Percentiles rank a stretch among this genome's conserved stretches.
phyloP scores from a whole-genome alignment of 1,284 basidiomycete genomes.

The Tylopilus orsonianus region DNA sequence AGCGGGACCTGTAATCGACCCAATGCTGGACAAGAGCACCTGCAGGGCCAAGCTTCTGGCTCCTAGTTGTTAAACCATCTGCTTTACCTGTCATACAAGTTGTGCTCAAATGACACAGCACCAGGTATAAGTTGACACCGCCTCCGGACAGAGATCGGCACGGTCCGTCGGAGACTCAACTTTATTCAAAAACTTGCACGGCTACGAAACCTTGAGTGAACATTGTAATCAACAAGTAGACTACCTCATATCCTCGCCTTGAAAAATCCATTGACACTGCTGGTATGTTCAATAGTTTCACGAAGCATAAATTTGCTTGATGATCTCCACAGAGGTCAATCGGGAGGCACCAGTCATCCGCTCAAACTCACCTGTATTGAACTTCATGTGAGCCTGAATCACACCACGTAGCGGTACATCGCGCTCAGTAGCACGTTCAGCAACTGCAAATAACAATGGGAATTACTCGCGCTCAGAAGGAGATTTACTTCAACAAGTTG shows the following conservation, averaged over 20 bases:
- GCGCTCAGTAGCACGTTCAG: slow-evolving; percentile 8
- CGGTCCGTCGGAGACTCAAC: slow-evolving; percentile 28
- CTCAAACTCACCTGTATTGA: slow-evolving; percentile 22
- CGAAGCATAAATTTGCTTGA: slow-evolving; percentile 13
- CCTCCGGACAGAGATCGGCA: no score
- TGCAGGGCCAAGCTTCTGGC: no score
- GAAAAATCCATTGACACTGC: slow-evolving; percentile 87
- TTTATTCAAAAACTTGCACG: slow-evolving; percentile 31
- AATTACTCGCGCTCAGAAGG: slow-evolving; percentile 88
- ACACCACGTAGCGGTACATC: background rate
- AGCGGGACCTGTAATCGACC: no score
- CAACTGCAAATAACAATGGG: slow-evolving; percentile 69
- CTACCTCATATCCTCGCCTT: slow-evolving; percentile 52
- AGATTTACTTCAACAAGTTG: slow-evolving; percentile 92
- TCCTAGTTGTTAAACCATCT: no score
- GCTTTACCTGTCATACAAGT: no score
- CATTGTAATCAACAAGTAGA: slow-evolving; percentile 3
- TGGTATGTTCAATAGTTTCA: slow-evolving; percentile 37
- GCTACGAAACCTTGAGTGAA: slow-evolving; percentile 29
- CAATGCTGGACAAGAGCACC: no score
- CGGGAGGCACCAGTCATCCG: slow-evolving; percentile 67
- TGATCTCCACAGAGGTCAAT: slow-evolving; percentile 68
- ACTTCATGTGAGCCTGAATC: slow-evolving; percentile 26
- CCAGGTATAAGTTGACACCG: no score
- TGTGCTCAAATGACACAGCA: no score